Percentiles rank a stretch among this genome's conserved stretches.
These are phyloP conservation scores for Cucumis variabilis DNA, from an alignment of 331 rosid species.

Conservation along the genomic window DNA sequence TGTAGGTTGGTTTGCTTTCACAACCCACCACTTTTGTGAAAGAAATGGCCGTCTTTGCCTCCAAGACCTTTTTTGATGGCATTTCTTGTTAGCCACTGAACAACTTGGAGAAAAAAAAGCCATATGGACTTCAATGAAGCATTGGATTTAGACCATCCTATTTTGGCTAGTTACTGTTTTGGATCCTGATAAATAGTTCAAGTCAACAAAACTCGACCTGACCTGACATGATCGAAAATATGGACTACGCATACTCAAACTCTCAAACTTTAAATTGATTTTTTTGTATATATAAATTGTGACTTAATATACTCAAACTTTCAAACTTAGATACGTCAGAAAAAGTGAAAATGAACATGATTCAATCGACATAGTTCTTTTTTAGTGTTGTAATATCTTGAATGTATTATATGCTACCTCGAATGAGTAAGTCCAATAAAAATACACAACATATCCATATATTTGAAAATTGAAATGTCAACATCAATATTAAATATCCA, in stretches of 20 bases:
- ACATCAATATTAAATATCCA: no score
- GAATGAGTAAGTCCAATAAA: no score
- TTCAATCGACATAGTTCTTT: no score
- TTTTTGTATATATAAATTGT: neutral
- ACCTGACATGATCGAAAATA: neutral
- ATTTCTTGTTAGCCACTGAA: constrained; percentile 21
- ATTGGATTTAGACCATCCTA: constrained; percentile 19
- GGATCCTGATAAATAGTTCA: neutral
- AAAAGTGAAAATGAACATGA: no score
- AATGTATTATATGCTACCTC: no score
- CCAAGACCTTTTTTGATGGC: neutral
- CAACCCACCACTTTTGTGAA: constrained; percentile 8
- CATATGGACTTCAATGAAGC: neutral
- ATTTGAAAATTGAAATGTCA: no score
- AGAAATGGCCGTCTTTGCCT: constrained; percentile 15
- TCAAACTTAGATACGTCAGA: no score
- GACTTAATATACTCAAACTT: neutral
- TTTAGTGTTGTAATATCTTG: no score
- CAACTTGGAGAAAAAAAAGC: constrained; percentile 7
- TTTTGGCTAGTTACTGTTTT: neutral
- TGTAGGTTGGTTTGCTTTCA: constrained; percentile 10
- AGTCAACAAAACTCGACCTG: neutral
- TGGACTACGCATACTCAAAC: neutral
- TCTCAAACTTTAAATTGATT: neutral
- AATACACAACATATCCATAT: no score